Percentiles rank a stretch among this genome's conserved stretches.
phyloP scores from a whole-genome alignment of 2,329 filamentous ascomycete species.

The Mycosphaerelloides madeirae region DNA sequence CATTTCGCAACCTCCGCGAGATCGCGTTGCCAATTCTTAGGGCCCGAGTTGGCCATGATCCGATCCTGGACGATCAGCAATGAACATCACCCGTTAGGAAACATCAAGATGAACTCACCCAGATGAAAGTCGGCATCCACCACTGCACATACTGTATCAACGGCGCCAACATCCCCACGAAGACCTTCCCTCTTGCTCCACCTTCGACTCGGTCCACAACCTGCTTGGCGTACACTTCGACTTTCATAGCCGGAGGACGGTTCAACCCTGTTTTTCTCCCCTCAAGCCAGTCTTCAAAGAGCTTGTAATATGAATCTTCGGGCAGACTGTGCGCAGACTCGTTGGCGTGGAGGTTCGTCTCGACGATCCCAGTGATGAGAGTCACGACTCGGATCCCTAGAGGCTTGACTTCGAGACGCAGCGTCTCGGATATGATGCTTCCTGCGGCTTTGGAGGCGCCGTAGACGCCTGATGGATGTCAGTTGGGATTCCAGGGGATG shows the following conservation, averaged over 20 bases:
- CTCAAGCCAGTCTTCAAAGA: slow-evolving; percentile 7
- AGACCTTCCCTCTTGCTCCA: slow-evolving; percentile 11
- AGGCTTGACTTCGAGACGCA: slow-evolving; percentile 23
- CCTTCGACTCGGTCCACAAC: slow-evolving; percentile 11
- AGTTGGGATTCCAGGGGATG: no score
- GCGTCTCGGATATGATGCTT: slow-evolving; percentile 19
- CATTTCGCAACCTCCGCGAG: neutral
- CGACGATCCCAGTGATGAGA: slow-evolving; percentile 18
- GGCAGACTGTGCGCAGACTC: slow-evolving; percentile 9
- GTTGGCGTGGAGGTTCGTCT: slow-evolving; percentile 16
- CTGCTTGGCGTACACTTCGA: slow-evolving; percentile 11
- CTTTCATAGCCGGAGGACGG: slow-evolving; percentile 13
- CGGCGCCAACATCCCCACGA: slow-evolving; percentile 11
- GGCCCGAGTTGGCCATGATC: neutral
- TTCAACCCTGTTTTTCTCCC: slow-evolving; percentile 13
- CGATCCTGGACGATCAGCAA: neutral
- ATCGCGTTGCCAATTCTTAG: neutral
- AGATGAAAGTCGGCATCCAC: slow-evolving; percentile 16
- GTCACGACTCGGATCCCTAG: slow-evolving; percentile 25
- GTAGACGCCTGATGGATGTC: slow-evolving; percentile 6
- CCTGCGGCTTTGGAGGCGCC: slow-evolving; percentile 24
- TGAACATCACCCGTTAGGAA: no score
- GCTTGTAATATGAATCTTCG: slow-evolving; percentile 6
- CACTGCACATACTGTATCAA: slow-evolving; percentile 14
- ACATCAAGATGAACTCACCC: slow-evolving; percentile 6